phyloP scores from a whole-genome alignment of 2,329 filamentous ascomycete genomes.

The Beauveria caledonica region DNA sequence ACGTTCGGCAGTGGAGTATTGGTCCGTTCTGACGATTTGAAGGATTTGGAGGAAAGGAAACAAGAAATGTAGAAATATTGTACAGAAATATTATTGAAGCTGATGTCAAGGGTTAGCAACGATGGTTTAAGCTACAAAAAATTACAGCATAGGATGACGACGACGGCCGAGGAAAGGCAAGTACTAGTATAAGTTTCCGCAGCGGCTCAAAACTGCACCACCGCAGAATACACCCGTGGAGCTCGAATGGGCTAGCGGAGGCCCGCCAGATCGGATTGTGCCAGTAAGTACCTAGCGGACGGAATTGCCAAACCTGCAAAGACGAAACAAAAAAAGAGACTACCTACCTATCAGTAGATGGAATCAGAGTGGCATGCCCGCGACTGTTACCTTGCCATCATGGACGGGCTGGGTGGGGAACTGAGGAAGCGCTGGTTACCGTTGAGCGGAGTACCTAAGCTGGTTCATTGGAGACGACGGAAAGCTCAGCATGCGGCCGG shows the following conservation, averaged over 20 bases:
- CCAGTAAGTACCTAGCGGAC: neutral
- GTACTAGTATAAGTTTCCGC: conserved; percentile 6
- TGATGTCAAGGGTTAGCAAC: neutral
- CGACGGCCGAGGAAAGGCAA: neutral
- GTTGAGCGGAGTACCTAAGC: neutral
- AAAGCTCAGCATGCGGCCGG: neutral
- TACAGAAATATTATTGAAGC: no score
- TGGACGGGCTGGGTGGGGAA: conserved; percentile 7
- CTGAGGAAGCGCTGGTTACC: conserved; percentile 5
- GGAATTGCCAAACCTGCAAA: neutral
- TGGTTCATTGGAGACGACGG: neutral
- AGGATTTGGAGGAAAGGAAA: neutral
- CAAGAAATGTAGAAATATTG: neutral
- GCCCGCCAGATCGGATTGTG: conserved; percentile 5
- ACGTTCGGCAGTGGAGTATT: no score
- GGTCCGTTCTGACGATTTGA: neutral
- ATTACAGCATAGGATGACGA: neutral
- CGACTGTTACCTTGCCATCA: conserved; percentile 12
- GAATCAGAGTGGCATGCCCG: neutral
- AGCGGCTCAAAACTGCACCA: conserved; percentile 10
- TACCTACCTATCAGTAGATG: neutral
- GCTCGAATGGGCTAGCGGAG: neutral
- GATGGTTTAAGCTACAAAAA: neutral
- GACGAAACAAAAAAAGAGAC: neutral
- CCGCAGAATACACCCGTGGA: neutral